A percentile compares a stretch with the other conserved stretches of the same genome.
phyloP scores from a whole-genome alignment of 306 rosid genomes.

The Mucuna pruriens region DNA sequence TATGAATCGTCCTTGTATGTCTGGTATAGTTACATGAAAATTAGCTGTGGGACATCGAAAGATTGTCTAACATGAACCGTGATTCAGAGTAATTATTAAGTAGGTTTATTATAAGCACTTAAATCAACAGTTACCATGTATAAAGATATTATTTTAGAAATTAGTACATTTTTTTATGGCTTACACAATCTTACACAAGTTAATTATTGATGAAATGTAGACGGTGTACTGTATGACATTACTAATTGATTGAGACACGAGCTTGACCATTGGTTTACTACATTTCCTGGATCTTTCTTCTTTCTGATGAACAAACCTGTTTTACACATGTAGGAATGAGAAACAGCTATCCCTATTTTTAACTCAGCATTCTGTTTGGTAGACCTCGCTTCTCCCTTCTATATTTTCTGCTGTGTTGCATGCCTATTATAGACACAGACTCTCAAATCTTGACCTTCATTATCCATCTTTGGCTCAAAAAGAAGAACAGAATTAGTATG shows the following conservation, averaged over 20 bases:
- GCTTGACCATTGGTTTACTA: slow-evolving; percentile 16
- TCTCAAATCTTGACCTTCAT: slow-evolving; percentile 13
- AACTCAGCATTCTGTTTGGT: slow-evolving; percentile 8
- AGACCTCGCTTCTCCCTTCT: neutral
- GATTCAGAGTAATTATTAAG: slow-evolving; percentile 12
- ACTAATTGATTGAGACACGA: slow-evolving; percentile 13
- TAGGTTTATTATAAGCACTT: neutral
- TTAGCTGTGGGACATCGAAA: slow-evolving; percentile 26
- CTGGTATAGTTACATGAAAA: slow-evolving; percentile 3
- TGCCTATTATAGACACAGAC: neutral
- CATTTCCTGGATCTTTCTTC: slow-evolving; percentile 5
- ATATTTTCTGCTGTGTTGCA: slow-evolving; percentile 3
- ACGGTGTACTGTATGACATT: neutral
- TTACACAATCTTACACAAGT: neutral
- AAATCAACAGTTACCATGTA: neutral
- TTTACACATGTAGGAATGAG: neutral
- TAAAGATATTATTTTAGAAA: neutral
- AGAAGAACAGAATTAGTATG: slow-evolving; percentile 30
- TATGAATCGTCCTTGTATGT: slow-evolving; percentile 8
- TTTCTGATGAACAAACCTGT: neutral
- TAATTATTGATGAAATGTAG: neutral
- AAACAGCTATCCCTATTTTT: neutral
- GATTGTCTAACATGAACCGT: slow-evolving; percentile 32
- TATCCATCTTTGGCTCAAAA: slow-evolving; percentile 26
- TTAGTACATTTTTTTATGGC: neutral